phyloP scores from a whole-genome alignment of 352 stramenopile species.

The Globisporangium carolinianum region DNA sequence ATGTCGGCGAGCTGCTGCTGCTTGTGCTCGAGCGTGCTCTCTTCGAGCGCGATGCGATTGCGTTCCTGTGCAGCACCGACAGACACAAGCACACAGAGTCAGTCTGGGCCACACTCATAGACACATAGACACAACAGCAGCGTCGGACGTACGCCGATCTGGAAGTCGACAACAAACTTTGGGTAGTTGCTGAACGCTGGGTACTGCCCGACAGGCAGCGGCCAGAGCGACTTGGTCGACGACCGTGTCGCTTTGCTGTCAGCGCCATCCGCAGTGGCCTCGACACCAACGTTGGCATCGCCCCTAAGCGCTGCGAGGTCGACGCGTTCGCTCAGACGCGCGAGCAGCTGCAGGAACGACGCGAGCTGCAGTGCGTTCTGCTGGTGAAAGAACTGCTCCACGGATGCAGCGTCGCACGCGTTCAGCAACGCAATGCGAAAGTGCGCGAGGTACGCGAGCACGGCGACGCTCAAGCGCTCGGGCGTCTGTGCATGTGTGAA shows the following conservation, averaged over 20 bases:
- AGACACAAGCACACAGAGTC: constrained; percentile 1
- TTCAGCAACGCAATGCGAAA: constrained; percentile 57
- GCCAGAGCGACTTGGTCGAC: constrained; percentile 27
- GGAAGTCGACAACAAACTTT: constrained; percentile 75
- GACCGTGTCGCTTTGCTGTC: background rate
- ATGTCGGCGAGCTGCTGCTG: constrained; percentile 52
- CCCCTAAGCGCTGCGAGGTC: constrained; percentile 24
- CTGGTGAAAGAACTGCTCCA: constrained; percentile 84
- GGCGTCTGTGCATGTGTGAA: constrained; percentile 68
- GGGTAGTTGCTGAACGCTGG: constrained; percentile 76
- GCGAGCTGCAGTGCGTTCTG: constrained; percentile 78
- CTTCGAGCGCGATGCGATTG: constrained; percentile 73
- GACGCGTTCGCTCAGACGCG: constrained; percentile 41
- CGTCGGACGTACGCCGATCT: constrained; percentile 59
- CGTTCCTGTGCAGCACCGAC: constrained; percentile 28
- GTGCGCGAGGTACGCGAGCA: constrained; percentile 69
- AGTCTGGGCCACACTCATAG: too few species aligned
- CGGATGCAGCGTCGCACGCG: constrained; percentile 43
- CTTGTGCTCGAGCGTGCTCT: constrained; percentile 60
- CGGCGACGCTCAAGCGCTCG: constrained; percentile 49
- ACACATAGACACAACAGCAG: constrained; percentile 1
- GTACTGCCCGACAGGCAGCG: constrained; percentile 64
- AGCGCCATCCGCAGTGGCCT: background rate
- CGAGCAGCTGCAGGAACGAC: constrained; percentile 58
- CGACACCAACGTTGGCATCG: background rate